A percentile compares a stretch with the other conserved stretches of the same genome.
Evolutionary conservation across 306 rosid species (phyloP).

Genomic region (Aeschynomene evenia): DNA sequence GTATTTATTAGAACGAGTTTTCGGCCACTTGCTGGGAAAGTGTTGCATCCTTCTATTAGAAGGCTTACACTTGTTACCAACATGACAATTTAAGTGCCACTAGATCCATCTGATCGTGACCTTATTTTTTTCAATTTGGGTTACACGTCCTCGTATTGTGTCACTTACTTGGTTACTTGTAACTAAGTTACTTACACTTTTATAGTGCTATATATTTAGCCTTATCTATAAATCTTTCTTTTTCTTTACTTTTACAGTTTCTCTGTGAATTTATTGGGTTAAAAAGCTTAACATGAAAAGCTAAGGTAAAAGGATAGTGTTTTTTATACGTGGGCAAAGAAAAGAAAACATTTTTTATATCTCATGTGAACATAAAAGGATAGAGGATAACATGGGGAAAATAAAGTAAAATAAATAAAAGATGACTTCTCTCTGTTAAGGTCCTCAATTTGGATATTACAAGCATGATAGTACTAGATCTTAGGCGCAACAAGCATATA

Average conservation of each 20-base stretch:
- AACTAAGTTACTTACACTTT: not conserved
- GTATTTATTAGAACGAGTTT: not conserved
- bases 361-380: too few relatives aligned
- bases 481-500: not conserved
- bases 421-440: not conserved
- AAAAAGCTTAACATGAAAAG: not conserved
- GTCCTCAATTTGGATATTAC: not conserved
- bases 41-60: not conserved
- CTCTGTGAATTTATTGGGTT: not conserved
- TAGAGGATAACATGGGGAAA: too few relatives aligned
- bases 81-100: not conserved
- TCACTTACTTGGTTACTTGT: not conserved
- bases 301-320: not conserved
- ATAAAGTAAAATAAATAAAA: too few relatives aligned
- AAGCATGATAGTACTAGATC: not conserved
- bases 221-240: not conserved
- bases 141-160: not conserved
- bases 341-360: too few relatives aligned
- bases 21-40: not conserved
- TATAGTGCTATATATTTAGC: slow-evolving; percentile 11
- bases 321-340: too few relatives aligned
- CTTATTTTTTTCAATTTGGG: not conserved
- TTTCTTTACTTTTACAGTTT: not conserved
- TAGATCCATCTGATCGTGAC: slow-evolving; percentile 7
- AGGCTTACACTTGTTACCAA: not conserved